phyloP scores from a whole-genome alignment of 345 rosid species.

The Euclidium syriacum region DNA sequence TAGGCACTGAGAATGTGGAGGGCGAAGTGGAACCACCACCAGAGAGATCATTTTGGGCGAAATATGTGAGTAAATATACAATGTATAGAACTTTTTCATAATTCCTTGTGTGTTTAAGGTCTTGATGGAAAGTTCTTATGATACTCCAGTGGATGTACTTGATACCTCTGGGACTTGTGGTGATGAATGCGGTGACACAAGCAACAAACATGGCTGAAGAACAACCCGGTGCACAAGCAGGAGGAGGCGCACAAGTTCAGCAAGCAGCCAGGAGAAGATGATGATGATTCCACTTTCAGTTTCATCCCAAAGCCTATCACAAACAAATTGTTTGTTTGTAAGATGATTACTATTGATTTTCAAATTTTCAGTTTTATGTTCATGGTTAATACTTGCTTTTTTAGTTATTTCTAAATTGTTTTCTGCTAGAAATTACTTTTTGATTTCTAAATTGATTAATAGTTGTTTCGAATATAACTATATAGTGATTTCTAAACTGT shows the following conservation, averaged over 20 bases:
- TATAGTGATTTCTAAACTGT: no score
- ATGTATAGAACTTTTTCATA: background rate
- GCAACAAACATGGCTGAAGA: constrained; percentile 85
- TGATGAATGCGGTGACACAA: constrained; percentile 91
- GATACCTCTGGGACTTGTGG: constrained; percentile 88
- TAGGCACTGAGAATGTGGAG: constrained; percentile 57
- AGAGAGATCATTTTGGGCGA: constrained; percentile 90
- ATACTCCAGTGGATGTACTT: constrained; percentile 84
- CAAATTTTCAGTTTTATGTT: no score
- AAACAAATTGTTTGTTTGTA: no score
- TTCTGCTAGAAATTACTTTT: no score
- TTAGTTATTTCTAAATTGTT: no score
- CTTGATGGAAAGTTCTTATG: constrained; percentile 5
- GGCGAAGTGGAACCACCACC: constrained; percentile 60
- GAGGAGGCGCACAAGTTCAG: constrained; percentile 42
- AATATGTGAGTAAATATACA: constrained; percentile 64
- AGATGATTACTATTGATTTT: no score
- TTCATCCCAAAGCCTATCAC: background rate
- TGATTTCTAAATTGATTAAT: no score
- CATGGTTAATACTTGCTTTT: no score
- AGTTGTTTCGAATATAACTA: no score
- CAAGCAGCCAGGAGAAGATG: constrained; percentile 64
- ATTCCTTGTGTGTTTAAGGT: background rate
- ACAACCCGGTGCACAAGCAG: constrained; percentile 48
- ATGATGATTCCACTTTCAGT: constrained; percentile 41